These are phyloP conservation scores for Botrytis fragariae DNA, from an alignment of 2,329 filamentous ascomycete species.

Conservation along the genomic window DNA sequence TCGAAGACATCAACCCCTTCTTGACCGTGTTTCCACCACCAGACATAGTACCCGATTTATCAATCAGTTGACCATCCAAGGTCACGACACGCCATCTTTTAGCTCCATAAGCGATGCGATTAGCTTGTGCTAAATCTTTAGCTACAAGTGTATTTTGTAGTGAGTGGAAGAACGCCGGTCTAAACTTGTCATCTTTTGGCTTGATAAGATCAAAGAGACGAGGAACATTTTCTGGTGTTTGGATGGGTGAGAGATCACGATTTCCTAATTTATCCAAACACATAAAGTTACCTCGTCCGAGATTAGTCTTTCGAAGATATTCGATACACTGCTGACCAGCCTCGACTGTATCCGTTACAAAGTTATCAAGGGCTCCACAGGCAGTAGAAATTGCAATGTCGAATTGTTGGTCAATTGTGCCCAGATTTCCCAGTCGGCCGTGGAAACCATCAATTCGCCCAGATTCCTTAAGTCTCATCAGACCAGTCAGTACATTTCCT, in stretches of 20 bases:
- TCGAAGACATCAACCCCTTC: constrained; percentile 94
- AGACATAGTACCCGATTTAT: constrained; percentile 98
- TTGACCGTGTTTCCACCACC: constrained; percentile 90
- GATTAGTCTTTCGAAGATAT: constrained; percentile 93
- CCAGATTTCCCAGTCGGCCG: constrained; percentile 88
- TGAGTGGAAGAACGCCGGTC: constrained; percentile 90
- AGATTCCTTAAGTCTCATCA: constrained; percentile 94
- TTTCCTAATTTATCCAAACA: constrained; percentile 82
- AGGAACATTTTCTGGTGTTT: constrained; percentile 89
- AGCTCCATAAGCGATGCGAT: constrained; percentile 92
- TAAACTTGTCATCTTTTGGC: constrained; percentile 82
- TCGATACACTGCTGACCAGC: constrained; percentile 98
- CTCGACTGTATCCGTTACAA: constrained; percentile 95
- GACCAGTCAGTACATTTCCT: constrained; percentile 83
- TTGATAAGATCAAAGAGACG: constrained; percentile 90
- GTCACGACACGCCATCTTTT: constrained; percentile 96
- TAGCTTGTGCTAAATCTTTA: constrained; percentile 88
- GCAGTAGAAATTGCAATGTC: constrained; percentile 98
- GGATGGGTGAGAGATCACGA: constrained; percentile 73
- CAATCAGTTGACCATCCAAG: constrained; percentile 89
- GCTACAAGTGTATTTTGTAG: constrained; percentile 95
- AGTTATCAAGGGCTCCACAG: constrained; percentile 86
- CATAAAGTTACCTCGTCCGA: constrained; percentile 96
- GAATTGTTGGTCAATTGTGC: constrained; percentile 89
- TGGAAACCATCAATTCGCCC: constrained; percentile 97